Evolutionary conservation across 1,284 basidiomycete species (phyloP).

Genomic region (Tylopilus orsonianus): DNA sequence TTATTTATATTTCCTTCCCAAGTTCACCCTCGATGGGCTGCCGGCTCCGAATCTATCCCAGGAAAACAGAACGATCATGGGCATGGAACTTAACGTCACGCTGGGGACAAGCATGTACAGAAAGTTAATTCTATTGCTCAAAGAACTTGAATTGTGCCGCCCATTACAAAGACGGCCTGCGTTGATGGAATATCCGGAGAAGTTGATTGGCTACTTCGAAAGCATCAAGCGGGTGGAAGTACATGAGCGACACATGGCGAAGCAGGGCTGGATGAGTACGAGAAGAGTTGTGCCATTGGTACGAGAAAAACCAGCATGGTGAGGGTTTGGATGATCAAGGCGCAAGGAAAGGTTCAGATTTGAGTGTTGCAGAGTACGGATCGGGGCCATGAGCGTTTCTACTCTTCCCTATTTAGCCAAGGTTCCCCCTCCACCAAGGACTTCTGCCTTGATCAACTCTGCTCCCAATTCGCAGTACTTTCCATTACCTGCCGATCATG

Average conservation of each 20-base stretch:
- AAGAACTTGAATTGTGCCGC: conserved; percentile 71
- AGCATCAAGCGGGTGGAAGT: conserved; percentile 58
- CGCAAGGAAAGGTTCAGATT: conserved; percentile 51
- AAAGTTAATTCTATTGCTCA: conserved; percentile 63
- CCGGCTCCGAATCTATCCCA: conserved; percentile 64
- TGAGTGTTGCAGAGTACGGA: conserved; percentile 16
- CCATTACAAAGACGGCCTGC: conserved; percentile 69
- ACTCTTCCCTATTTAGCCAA: conserved; percentile 19
- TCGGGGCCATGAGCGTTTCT: conserved; percentile 14
- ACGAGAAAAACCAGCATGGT: conserved; percentile 86
- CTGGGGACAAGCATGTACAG: conserved; percentile 77
- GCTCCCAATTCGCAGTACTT: conserved; percentile 80
- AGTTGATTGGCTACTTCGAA: conserved; percentile 66
- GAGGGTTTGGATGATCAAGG: conserved; percentile 92
- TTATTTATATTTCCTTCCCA: conserved; percentile 77
- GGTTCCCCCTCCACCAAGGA: conserved; percentile 38
- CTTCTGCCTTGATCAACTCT: conserved; percentile 83
- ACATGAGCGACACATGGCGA: conserved; percentile 42
- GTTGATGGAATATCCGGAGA: conserved; percentile 52
- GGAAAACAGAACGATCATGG: conserved; percentile 65
- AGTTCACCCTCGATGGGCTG: conserved; percentile 61
- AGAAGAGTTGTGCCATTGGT: conserved; percentile 84
- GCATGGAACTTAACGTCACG: conserved; percentile 52
- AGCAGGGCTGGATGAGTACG: conserved; percentile 62
- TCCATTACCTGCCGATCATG: conserved; percentile 73